These are phyloP conservation scores for Amesomyces nigricolor DNA, from an alignment of 2,329 filamentous ascomycete species.

Conservation along the genomic window DNA sequence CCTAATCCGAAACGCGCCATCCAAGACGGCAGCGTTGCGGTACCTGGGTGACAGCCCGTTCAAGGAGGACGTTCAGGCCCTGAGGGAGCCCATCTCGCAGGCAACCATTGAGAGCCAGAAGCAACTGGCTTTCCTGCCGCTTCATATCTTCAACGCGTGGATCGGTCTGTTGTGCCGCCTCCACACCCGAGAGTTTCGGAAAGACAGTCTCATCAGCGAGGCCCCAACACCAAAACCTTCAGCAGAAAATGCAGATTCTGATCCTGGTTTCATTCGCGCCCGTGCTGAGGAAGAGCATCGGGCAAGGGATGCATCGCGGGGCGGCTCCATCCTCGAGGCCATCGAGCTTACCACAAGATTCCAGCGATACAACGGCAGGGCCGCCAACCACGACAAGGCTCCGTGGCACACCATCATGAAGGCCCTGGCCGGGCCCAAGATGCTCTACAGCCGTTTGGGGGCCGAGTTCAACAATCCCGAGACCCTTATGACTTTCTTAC, in stretches of 20 bases:
- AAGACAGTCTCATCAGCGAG: not conserved
- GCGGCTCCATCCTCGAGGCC: slow-evolving; percentile 28
- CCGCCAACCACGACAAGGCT: slow-evolving; percentile 26
- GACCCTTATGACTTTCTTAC: slow-evolving; percentile 31
- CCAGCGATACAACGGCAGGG: slow-evolving; percentile 8
- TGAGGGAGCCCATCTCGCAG: slow-evolving; percentile 15
- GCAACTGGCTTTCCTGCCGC: slow-evolving; percentile 26
- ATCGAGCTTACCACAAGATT: slow-evolving; percentile 32
- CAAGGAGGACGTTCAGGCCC: not conserved
- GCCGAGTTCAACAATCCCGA: slow-evolving; percentile 28
- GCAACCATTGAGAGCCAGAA: slow-evolving; percentile 22
- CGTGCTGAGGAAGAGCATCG: not conserved
- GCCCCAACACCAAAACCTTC: not conserved
- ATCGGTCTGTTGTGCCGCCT: slow-evolving; percentile 42
- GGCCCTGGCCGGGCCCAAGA: slow-evolving; percentile 33
- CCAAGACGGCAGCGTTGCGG: slow-evolving; percentile 40
- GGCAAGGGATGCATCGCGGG: not conserved
- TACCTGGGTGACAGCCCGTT: slow-evolving; percentile 33
- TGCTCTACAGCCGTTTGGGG: slow-evolving; percentile 29
- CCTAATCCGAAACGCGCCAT: slow-evolving; percentile 49
- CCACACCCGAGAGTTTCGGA: slow-evolving; percentile 11
- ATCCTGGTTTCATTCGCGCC: not conserved
- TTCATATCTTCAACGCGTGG: slow-evolving; percentile 44
- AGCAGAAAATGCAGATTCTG: not conserved
- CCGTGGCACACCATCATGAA: slow-evolving; percentile 41